These are phyloP conservation scores for Botrytis galanthina DNA, from an alignment of 2,329 filamentous ascomycete species.

Conservation along the genomic window DNA sequence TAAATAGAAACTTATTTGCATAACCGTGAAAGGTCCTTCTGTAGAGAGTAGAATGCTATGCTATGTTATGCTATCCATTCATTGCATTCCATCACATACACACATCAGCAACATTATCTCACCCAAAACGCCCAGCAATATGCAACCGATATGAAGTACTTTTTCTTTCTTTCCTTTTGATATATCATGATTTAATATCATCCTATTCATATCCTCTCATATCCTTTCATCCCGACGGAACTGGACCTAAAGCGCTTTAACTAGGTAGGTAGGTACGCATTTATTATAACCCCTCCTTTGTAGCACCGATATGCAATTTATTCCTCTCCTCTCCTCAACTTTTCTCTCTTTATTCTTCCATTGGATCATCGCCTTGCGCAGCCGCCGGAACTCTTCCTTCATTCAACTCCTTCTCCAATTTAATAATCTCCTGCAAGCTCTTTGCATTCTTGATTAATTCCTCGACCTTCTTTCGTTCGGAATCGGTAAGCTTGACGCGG, in stretches of 20 bases:
- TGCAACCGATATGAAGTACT: slow-evolving; percentile 13
- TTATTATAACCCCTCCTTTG: neutral
- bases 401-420: slow-evolving; percentile 85
- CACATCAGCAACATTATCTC: slow-evolving; percentile 14
- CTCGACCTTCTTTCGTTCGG: slow-evolving; percentile 81
- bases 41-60: neutral
- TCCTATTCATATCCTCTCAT: neutral
- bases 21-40: neutral
- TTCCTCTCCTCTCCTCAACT: neutral
- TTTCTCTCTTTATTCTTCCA: slow-evolving; percentile 53
- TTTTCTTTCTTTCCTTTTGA: neutral
- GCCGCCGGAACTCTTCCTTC: slow-evolving; percentile 81
- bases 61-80: neutral
- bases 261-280: neutral
- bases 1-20: neutral
- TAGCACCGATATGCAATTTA: neutral
- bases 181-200: neutral
- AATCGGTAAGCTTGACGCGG: slow-evolving; percentile 80
- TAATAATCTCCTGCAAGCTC: slow-evolving; percentile 84
- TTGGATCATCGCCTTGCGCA: slow-evolving; percentile 53
- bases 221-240: neutral
- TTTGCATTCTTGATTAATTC: slow-evolving; percentile 85
- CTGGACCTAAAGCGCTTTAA: slow-evolving; percentile 17
- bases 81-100: neutral
- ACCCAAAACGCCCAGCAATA: slow-evolving; percentile 19